Evolutionary conservation across 2,329 filamentous ascomycete genomes (phyloP), one percentile per base, ranked within the genome.

Genomic region (Thielaviopsis ethacetica): DNA sequence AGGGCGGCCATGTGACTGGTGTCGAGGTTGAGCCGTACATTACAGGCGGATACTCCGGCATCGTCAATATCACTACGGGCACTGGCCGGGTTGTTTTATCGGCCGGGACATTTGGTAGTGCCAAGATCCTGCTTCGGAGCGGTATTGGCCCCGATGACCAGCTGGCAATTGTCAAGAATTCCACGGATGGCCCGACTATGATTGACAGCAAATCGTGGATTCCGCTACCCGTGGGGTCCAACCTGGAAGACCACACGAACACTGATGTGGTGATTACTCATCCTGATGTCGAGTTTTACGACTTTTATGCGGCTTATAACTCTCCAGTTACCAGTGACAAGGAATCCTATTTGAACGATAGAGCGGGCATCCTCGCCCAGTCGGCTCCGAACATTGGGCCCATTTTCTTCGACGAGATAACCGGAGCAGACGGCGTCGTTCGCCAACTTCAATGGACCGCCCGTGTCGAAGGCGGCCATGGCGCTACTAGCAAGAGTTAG

Each of bases 41-140:
- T 26, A 78, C 75, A 22, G 59, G 55, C 19, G 83, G 83, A 9
- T 76, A 78, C 63, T 73, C 72, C 26, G 81, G 83, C 4, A 77
- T 76, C 9, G 74, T 87, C 63, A 81, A 80, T 6, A 70, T 87
- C 59, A 81, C 82, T 22, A 65, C 74, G 4, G 68, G 70, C 41
- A 79, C 76, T 13, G 85, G 85, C 10, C 79, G 83, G 56, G 83
- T 88, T 52, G 78, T 88, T 63, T 71, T 88, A 34, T 79, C 85
- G 19, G 80, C 83, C 1, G 85, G 85, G 54, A 73, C 84, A 1
- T 86, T 88, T 62, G 83, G 83, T n/a, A 82, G 82, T 1, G 75
- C 83, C 15, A 85, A 85, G 69, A 72, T 89, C 54, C 75, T 88
- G 2, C 75, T 86, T 69, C 76, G 83, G 65, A 84, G 80, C 54